phyloP scores from a whole-genome alignment of 495 filamentous ascomycete species.

The Sabuloglossum arenarium region DNA sequence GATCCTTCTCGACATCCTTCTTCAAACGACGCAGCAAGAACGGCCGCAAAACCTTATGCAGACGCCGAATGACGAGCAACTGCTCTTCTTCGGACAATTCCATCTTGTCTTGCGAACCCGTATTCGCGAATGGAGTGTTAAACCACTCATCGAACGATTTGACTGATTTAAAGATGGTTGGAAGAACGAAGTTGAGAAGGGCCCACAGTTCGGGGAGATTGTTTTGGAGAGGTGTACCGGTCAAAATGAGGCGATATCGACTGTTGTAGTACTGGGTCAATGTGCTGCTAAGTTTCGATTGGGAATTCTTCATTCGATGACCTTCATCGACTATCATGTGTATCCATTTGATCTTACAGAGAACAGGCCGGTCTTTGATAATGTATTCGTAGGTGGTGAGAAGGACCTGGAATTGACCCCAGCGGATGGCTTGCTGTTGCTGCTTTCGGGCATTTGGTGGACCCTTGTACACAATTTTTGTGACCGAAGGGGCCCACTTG shows the following conservation, averaged over 20 bases:
- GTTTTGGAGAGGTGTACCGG: conserved; percentile 92
- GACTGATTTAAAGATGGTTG: conserved; percentile 97
- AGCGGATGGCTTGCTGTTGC: conserved; percentile 83
- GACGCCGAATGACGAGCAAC: conserved; percentile 88
- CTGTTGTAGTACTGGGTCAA: conserved; percentile 88
- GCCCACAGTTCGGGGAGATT: conserved; percentile 94
- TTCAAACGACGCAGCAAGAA: conserved; percentile 97
- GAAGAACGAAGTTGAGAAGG: conserved; percentile 91
- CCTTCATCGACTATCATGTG: conserved; percentile 99
- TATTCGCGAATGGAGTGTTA: conserved; percentile 97
- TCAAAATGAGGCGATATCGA: conserved; percentile 87
- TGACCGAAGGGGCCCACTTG: conserved; percentile 85
- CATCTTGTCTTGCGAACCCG: conserved; percentile 94
- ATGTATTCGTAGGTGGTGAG: conserved; percentile 98
- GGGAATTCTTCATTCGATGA: conserved; percentile 98
- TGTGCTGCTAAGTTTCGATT: conserved; percentile 87
- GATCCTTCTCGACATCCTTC: conserved; percentile 96
- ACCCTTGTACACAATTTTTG: conserved; percentile 87
- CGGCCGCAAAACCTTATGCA: conserved; percentile 92
- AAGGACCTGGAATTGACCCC: conserved; percentile 86
- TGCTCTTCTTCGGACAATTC: conserved; percentile 98
- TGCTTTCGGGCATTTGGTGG: conserved; percentile 74
- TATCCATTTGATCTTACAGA: conserved; percentile 96
- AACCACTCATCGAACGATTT: conserved; percentile 99
- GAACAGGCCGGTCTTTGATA: conserved; percentile 87